A percentile compares a stretch with the other conserved stretches of the same genome.
Evolutionary conservation across 768 basidiomycete species (phyloP).

Genomic region (Hericium erinaceus): DNA sequence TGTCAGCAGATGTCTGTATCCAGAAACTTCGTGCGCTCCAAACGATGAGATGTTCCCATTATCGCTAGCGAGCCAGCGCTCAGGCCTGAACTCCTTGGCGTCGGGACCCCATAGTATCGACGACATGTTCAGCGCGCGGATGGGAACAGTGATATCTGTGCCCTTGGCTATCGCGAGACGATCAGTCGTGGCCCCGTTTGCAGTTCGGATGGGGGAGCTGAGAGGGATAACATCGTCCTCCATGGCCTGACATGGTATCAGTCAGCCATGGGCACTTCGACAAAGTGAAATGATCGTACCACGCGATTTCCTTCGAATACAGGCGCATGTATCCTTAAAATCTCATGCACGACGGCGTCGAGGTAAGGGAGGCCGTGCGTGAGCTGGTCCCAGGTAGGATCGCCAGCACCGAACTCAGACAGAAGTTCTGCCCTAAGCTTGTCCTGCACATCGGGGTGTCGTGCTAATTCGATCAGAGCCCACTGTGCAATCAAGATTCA

Average conservation of each 20-base stretch:
- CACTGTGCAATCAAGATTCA: not conserved
- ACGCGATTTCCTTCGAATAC: conserved; percentile 24
- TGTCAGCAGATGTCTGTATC: not conserved
- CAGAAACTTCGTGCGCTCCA: not conserved
- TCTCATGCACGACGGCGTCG: conserved; percentile 27
- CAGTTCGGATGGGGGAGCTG: not conserved
- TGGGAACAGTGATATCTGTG: conserved; percentile 28
- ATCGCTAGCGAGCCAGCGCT: conserved; percentile 28
- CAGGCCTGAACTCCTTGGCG: conserved; percentile 34
- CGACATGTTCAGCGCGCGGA: conserved; percentile 31
- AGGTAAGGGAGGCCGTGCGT: conserved; percentile 25
- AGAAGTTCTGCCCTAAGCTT: conserved; percentile 41
- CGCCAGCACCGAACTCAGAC: conserved; percentile 26
- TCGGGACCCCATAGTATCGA: conserved; percentile 34
- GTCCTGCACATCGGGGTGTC: conserved; percentile 22
- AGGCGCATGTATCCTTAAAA: conserved; percentile 36
- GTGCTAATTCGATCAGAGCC: not conserved
- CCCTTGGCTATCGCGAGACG: conserved; percentile 31
- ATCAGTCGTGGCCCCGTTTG: not conserved
- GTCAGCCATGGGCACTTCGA: no score
- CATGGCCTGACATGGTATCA: not conserved
- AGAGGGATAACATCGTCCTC: not conserved
- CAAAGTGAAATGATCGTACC: not conserved
- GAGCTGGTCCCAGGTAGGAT: conserved; percentile 49
- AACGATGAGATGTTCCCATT: not conserved